Base-by-base conservation (phyloP, 2,329 filamentous ascomycete species). In the Plenodomus tracheiphilus region DNA sequence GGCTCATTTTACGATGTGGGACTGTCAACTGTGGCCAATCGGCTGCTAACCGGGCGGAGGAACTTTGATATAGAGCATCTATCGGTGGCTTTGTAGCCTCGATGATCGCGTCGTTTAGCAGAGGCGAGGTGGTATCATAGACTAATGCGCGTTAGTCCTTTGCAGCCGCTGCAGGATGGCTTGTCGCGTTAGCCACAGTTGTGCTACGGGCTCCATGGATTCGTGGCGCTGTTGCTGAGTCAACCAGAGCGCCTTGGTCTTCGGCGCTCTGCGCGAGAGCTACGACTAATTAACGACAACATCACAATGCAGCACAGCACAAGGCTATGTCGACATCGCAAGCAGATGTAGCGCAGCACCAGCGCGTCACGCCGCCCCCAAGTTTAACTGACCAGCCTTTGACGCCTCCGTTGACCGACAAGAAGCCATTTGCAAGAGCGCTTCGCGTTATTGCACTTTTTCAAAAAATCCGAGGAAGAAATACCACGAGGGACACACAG, bases 391-490 rank as follows among this genome's bases (percentile, higher is more conserved):
- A 57, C 13, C 39, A 25, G 44, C 58, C 53, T 46, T 51, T 57
- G 41, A 62, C 55, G 44, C 60, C 58, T 52, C 59, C 55, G 21
- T 41, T 38, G n/a, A 57, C 54, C 34, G 45, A 59, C 41, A 48
- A 59, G 59, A 61, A 57, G 44, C 46, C 36, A 41, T 56, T 47
- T 39, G 20, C 48, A 28, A 44, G 52, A 46, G 54, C 47, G 32
- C 41, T 11, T 41, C 50, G 46, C 45, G 54, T 58, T 38, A 53
- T 61, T 39, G 49, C 56, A 25, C 51, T 59, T 45, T 62, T 63
- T 39, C 51, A 45, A 43, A 25, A 49, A 11, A 56, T 58, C 39
- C 41, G 51, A 49, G 54, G 57, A 56, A 58, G 37, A 34, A 16
- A 53, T 28, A 48, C 39, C 17, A 36, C 43, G n/a, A 17, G 22